These are phyloP conservation scores for Tolypocladium capitatum DNA, from an alignment of 2,329 filamentous ascomycete genomes.

Conservation along the genomic window DNA sequence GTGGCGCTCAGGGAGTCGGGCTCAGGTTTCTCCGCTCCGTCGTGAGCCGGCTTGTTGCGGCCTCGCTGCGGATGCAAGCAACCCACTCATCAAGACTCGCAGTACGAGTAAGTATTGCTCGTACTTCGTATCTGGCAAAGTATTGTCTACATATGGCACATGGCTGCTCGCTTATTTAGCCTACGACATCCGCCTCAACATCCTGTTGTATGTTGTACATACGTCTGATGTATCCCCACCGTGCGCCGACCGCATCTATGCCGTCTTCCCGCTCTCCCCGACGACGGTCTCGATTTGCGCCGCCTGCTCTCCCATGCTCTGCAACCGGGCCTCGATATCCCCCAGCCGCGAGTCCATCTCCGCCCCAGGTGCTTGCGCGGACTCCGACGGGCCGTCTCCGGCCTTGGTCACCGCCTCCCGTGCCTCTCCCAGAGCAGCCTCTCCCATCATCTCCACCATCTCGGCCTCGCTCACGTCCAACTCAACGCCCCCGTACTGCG, in stretches of 20 bases:
- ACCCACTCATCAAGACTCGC: too few relatives aligned
- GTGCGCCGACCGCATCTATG: neutral
- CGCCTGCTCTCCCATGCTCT: conserved; percentile 4
- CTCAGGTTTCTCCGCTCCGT: neutral
- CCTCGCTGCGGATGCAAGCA: too few relatives aligned
- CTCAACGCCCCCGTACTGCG: conserved; percentile 12
- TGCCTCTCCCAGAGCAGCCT: conserved; percentile 5
- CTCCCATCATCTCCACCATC: conserved; percentile 20
- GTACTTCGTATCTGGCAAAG: too few relatives aligned
- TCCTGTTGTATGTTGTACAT: neutral
- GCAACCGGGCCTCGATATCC: conserved; percentile 8
- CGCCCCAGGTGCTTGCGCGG: neutral
- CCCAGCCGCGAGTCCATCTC: conserved; percentile 1
- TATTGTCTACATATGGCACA: neutral
- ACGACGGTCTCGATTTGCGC: conserved; percentile 12
- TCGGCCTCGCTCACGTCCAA: conserved; percentile 21
- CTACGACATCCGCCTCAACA: neutral
- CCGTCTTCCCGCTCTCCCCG: conserved; percentile 5
- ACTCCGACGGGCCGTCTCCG: neutral
- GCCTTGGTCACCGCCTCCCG: neutral
- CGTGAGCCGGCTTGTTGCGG: too few relatives aligned
- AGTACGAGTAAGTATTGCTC: too few relatives aligned
- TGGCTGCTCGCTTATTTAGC: neutral
- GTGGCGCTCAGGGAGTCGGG: neutral
- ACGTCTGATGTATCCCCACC: too few relatives aligned